phyloP scores from a whole-genome alignment of 2,329 filamentous ascomycete genomes.

The Juglanconis oblonga region DNA sequence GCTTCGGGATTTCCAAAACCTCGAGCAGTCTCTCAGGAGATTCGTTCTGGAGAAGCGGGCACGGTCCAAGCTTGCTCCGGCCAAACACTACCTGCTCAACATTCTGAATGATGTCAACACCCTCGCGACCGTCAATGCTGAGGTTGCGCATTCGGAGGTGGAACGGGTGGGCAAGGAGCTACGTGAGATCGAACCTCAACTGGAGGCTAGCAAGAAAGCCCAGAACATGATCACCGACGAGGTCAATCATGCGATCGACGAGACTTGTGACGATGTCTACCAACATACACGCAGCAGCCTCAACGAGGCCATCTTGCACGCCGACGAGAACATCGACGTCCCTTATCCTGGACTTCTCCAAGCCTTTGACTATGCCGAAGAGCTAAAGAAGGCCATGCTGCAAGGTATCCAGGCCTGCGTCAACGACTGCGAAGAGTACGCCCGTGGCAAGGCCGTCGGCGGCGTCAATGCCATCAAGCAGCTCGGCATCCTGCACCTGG shows the following conservation, averaged over 20 bases:
- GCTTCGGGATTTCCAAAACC: conserved; percentile 80
- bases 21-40: conserved; percentile 83
- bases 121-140: conserved; percentile 80
- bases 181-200: conserved; percentile 76
- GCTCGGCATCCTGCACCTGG: conserved; percentile 82
- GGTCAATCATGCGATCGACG: conserved; percentile 78
- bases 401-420: conserved; percentile 81
- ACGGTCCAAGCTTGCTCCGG: conserved; percentile 90
- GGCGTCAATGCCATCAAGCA: conserved; percentile 88
- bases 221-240: conserved; percentile 76
- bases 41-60: conserved; percentile 97
- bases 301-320: conserved; percentile 69
- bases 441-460: conserved; percentile 70
- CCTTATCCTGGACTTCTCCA: conserved; percentile 81
- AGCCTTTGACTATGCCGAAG: conserved; percentile 89
- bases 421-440: conserved; percentile 76
- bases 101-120: conserved; percentile 83
- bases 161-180: conserved; percentile 80
- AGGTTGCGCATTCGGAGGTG: conserved; percentile 82
- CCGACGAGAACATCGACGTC: conserved; percentile 78
- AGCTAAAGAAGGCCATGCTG: conserved; percentile 88
- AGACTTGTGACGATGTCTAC: conserved; percentile 82
- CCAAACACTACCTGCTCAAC: conserved; percentile 92
- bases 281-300: conserved; percentile 75
- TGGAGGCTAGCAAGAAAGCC: conserved; percentile 80